These are phyloP conservation scores for Lithospermum erythrorhizon DNA, from an alignment of 257 asterid genomes.

Conservation along the genomic window DNA sequence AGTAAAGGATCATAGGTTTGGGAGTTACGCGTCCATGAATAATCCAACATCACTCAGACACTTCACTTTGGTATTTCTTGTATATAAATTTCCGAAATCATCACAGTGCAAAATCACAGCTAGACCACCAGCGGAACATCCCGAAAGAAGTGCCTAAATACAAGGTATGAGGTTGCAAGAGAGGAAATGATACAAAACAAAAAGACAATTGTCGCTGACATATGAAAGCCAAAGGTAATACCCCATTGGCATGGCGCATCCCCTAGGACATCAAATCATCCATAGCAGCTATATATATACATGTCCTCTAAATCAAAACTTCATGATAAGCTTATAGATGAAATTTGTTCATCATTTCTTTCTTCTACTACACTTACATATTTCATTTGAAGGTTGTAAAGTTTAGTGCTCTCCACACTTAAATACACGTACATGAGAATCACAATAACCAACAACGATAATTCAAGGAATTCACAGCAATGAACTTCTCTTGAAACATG, in stretches of 20 bases:
- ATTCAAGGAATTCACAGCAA: neutral
- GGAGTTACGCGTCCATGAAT: constrained; percentile 83
- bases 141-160: constrained; percentile 83
- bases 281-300: constrained; percentile 63
- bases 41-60: constrained; percentile 93
- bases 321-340: constrained; percentile 8
- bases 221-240: constrained; percentile 14
- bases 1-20: constrained; percentile 5
- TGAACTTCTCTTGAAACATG: constrained; percentile 34
- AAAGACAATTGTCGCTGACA: neutral
- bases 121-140: constrained; percentile 98
- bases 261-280: constrained; percentile 79
- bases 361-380: no score
- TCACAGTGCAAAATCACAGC: constrained; percentile 96
- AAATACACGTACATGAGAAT: no score
- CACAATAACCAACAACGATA: no score
- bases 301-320: constrained; percentile 65
- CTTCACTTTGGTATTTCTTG: constrained; percentile 64
- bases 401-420: no score
- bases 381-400: no score
- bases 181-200: neutral
- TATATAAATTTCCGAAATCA: constrained; percentile 43
- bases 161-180: neutral
- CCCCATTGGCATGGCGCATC: constrained; percentile 65
- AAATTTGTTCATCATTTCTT: no score